Percentiles rank a stretch among this genome's conserved stretches.
These are phyloP conservation scores for Citrus sp. DNA, from an alignment of 345 rosid species.

Conservation along the genomic window DNA sequence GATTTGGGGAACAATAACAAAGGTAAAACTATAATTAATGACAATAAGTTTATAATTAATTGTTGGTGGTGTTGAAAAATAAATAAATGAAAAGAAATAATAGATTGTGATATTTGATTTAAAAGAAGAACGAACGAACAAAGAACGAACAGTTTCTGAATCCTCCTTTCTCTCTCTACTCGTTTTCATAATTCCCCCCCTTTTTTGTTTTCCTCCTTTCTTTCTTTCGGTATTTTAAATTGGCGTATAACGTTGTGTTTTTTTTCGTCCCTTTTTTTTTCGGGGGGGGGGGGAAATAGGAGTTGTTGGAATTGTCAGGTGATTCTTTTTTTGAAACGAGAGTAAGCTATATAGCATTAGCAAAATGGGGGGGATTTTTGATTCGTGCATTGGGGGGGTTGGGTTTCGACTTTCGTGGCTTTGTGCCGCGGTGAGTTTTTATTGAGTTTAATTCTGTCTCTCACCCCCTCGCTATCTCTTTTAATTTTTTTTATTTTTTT, in stretches of 20 bases:
- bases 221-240: not conserved
- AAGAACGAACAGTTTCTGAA: slow-evolving; percentile 19
- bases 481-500: not conserved
- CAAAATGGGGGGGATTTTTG: slow-evolving; percentile 12
- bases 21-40: slow-evolving; percentile 19
- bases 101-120: slow-evolving; percentile 24
- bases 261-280: not conserved
- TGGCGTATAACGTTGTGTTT: not conserved
- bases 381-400: slow-evolving; percentile 17
- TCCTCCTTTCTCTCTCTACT: slow-evolving; percentile 18
- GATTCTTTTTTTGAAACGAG: slow-evolving; percentile 18
- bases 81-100: slow-evolving; percentile 10
- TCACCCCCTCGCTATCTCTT: not conserved
- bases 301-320: slow-evolving; percentile 42
- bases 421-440: slow-evolving; percentile 3
- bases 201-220: not conserved
- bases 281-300: not conserved
- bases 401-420: not conserved
- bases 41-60: not conserved
- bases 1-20: slow-evolving; percentile 34
- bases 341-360: not conserved
- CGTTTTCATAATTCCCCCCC: not conserved
- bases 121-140: slow-evolving; percentile 21
- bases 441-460: not conserved
- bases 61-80: slow-evolving; percentile 14